Conservation (phyloP, 495 filamentous ascomycete genomes). For the Lentithecium fluviatile region DNA sequence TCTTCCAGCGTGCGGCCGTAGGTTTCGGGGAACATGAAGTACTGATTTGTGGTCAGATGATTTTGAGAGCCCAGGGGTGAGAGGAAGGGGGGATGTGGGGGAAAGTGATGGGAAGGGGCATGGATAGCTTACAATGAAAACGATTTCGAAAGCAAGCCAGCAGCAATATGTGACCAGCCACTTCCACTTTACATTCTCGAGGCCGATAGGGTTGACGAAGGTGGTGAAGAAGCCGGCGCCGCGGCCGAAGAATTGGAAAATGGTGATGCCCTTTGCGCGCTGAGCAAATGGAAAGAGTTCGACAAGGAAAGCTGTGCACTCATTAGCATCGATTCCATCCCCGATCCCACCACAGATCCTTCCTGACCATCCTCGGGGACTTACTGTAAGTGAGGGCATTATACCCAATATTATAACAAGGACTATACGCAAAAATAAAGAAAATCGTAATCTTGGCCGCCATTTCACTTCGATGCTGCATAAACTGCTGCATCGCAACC, state of each 20-base stretch:
- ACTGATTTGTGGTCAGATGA: conserved; percentile 32
- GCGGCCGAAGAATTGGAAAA: conserved; percentile 63
- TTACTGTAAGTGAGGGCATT: conserved; percentile 66
- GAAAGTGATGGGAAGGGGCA: too few relatives aligned
- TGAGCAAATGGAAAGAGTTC: conserved; percentile 65
- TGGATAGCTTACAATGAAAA: conserved; percentile 49
- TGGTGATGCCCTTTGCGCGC: conserved; percentile 60
- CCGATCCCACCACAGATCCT: not conserved
- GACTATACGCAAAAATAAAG: conserved; percentile 64
- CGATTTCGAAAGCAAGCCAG: conserved; percentile 58
- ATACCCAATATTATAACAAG: conserved; percentile 67
- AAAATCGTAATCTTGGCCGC: conserved; percentile 56
- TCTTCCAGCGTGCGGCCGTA: conserved; percentile 62
- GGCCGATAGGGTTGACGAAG: conserved; percentile 64
- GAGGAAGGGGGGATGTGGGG: not conserved
- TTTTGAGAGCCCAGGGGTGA: not conserved
- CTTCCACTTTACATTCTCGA: conserved; percentile 59
- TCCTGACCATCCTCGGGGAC: conserved; percentile 8
- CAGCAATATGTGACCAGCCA: conserved; percentile 63
- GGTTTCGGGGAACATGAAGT: conserved; percentile 66
- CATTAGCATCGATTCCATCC: not conserved
- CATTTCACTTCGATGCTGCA: conserved; percentile 45
- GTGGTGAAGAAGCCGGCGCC: conserved; percentile 58
- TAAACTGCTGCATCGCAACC: conserved; percentile 56
- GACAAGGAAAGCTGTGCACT: conserved; percentile 54